Percentiles rank a stretch among this genome's conserved stretches.
phyloP scores from a whole-genome alignment of 306 rosid species.

The Pyrus communis region DNA sequence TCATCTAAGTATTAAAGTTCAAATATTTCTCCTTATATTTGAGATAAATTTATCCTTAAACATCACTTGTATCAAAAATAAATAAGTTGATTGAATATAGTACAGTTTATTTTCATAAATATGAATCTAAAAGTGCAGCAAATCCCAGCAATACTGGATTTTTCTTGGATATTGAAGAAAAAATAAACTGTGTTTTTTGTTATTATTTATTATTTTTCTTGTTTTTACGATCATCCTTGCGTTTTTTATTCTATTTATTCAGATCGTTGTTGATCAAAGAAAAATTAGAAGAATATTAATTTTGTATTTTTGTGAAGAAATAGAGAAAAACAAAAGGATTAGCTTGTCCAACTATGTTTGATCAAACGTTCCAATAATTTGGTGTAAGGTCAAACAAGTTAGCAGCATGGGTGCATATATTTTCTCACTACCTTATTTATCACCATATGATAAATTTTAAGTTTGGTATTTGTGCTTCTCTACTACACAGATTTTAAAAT shows the following conservation, averaged over 20 bases:
- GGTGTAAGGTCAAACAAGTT: not conserved
- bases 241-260: not conserved
- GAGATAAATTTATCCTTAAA: too few relatives aligned
- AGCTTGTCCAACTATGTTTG: not conserved
- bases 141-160: not conserved
- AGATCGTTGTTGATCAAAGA: not conserved
- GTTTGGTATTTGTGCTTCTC: too few relatives aligned
- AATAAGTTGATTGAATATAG: too few relatives aligned
- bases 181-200: too few relatives aligned
- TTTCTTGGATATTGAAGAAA: not conserved
- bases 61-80: too few relatives aligned
- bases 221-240: not conserved
- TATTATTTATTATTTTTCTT: not conserved
- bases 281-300: too few relatives aligned
- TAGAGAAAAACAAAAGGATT: not conserved
- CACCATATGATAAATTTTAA: too few relatives aligned
- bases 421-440: too few relatives aligned
- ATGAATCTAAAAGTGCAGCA: not conserved
- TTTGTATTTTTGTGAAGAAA: not conserved
- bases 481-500: too few relatives aligned
- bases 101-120: not conserved
- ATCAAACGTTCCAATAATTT: not conserved
- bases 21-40: too few relatives aligned
- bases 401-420: not conserved
- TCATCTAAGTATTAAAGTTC: too few relatives aligned